These are phyloP conservation scores for Cardamine resedifolia DNA, from an alignment of 345 rosid species.

Conservation along the genomic window DNA sequence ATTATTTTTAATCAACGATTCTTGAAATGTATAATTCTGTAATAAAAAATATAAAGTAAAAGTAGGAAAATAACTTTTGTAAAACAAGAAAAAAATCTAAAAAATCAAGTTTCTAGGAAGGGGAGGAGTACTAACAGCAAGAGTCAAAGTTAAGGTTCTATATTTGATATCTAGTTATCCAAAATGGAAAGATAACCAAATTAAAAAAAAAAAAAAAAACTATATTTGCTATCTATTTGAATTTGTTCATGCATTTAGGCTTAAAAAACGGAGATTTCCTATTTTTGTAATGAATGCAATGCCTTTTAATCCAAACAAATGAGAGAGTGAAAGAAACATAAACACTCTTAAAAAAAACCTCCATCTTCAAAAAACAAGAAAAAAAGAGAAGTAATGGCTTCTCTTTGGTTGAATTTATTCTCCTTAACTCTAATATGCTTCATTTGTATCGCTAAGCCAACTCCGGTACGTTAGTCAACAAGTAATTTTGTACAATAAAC, in stretches of 20 bases:
- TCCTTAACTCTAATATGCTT: slow-evolving; percentile 1
- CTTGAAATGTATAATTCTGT: too few relatives aligned
- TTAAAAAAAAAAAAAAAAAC: too few relatives aligned
- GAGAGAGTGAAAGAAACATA: neutral
- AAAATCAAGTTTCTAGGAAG: too few relatives aligned
- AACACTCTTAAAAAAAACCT: neutral
- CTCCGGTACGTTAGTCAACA: slow-evolving; percentile 12
- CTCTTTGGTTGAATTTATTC: slow-evolving; percentile 25
- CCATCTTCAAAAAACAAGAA: neutral
- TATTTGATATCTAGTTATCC: too few relatives aligned
- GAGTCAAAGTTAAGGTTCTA: too few relatives aligned
- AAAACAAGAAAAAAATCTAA: too few relatives aligned
- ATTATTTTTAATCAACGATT: too few relatives aligned
- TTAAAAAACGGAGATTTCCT: neutral
- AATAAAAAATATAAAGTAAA: too few relatives aligned
- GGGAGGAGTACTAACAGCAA: too few relatives aligned
- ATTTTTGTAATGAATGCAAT: slow-evolving; percentile 8
- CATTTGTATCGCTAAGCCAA: slow-evolving; percentile 18
- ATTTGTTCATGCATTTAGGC: neutral
- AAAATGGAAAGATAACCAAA: too few relatives aligned
- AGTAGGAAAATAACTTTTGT: too few relatives aligned
- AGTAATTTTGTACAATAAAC: neutral
- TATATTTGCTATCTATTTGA: too few relatives aligned
- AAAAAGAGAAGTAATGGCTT: neutral
- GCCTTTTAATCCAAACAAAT: neutral